Conservation (phyloP, 768 basidiomycete species). For the Boletus vermiculosoides region DNA sequence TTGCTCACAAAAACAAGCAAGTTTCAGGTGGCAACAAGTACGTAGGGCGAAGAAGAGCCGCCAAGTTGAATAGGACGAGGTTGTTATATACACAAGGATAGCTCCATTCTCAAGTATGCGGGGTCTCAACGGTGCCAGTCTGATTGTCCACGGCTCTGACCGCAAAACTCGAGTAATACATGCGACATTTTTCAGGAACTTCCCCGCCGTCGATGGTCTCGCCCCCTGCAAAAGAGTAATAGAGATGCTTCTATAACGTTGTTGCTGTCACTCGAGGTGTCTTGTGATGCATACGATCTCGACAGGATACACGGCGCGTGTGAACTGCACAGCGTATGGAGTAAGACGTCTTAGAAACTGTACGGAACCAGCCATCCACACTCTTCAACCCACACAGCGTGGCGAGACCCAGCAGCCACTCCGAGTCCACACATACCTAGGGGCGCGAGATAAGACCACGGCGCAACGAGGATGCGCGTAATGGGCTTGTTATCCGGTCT, state of each 20-base stretch:
- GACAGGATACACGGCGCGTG: conserved; percentile 12
- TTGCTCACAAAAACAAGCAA: conserved; percentile 1
- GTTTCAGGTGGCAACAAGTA: conserved; percentile 1
- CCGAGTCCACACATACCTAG: not conserved
- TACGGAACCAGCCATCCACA: not conserved
- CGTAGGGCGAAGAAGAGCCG: not conserved
- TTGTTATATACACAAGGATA: conserved; percentile 21
- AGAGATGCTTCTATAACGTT: conserved; percentile 26
- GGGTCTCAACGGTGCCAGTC: conserved; percentile 31
- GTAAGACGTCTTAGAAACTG: not conserved
- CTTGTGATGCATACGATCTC: conserved; percentile 27
- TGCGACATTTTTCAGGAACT: conserved; percentile 23
- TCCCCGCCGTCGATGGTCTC: conserved; percentile 14
- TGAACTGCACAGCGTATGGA: conserved; percentile 6
- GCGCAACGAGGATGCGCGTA: conserved; percentile 4
- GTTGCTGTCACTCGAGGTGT: conserved; percentile 16
- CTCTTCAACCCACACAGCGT: not conserved
- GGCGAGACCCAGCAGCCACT: not conserved
- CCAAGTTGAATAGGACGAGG: conserved; percentile 3
- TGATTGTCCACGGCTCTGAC: conserved; percentile 17
- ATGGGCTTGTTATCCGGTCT: not conserved
- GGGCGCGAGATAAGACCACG: conserved; percentile 14
- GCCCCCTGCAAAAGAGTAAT: conserved; percentile 24
- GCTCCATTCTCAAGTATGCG: conserved; percentile 21
- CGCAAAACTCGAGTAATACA: conserved; percentile 14